Base-by-base conservation (phyloP, 257 asterid species). In the Salvia miltiorrhiza region DNA sequence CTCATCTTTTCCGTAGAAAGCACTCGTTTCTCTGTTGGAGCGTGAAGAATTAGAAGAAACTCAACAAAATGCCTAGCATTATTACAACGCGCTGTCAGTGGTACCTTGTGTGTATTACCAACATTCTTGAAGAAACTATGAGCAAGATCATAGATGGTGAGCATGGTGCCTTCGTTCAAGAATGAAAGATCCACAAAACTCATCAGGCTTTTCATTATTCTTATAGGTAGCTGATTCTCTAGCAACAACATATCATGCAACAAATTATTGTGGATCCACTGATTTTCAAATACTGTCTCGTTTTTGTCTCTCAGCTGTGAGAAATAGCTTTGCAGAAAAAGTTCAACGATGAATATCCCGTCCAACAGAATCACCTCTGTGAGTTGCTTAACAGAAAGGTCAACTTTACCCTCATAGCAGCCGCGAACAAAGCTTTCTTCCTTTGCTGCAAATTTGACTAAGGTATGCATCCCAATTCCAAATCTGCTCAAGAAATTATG, bases 211-310 rank as follows among this genome's bases (percentile, higher is more conserved):
- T 61, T 39, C 28, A 57, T 40, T 39, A 61, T 44, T 19, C 67
- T 52, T 53, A 79, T 23, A 4, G 80, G 83, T 5, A 79, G 75
- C 35, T 79, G 83, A 59, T 79, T 79, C 55, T 79, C 83, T 4
- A 71, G 49, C 55, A 79, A 44, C 14, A 74, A 32, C 37, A 70
- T 39, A 59, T 79, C 80, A 28, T 70, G 79, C 53, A 65, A 9
- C 67, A 78, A 23, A 59, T 78, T 77, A 44, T 35, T 54, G 13
- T 43, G 32, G 47, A 74, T 65, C 83, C 77, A 79, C 19, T n/a
- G 69, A 19, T 70, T 79, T 19, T 71, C 69, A 35, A 74, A 79
- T 74, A 79, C 17, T 1, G 23, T 35, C 32, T 79, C 83, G 1
- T 68, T 76, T 49, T 7, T 54, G 65, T 75, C 80, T 20, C 77